These are phyloP conservation scores for Tagetes patula DNA, from an alignment of 129 eudicot genomes.

Conservation along the genomic window DNA sequence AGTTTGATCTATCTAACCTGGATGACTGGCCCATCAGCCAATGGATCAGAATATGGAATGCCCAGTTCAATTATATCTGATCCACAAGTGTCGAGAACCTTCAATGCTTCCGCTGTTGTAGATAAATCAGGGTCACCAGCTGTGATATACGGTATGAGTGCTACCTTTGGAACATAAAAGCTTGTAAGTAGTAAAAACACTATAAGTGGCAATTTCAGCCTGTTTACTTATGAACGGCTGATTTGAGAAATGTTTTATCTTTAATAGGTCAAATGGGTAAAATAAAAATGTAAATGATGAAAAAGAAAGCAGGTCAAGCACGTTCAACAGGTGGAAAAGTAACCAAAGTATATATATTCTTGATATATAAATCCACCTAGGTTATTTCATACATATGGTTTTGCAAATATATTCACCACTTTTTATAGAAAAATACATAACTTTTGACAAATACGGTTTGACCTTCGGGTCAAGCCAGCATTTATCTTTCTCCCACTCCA, in stretches of 20 bases:
- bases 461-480: background rate
- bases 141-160: slow-evolving; percentile 90
- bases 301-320: background rate
- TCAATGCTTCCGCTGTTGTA: slow-evolving; percentile 82
- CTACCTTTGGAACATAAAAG: slow-evolving; percentile 60
- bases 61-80: slow-evolving; percentile 91
- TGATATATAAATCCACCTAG: background rate
- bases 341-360: background rate
- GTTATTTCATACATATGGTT: background rate
- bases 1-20: slow-evolving; percentile 48
- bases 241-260: background rate
- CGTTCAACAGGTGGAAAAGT: background rate
- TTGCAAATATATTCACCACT: background rate
- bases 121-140: slow-evolving; percentile 96
- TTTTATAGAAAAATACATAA: background rate
- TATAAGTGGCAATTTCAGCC: background rate
- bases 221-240: background rate
- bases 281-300: background rate
- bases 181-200: slow-evolving; percentile 34
- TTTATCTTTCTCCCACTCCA: background rate
- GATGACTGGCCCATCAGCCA: slow-evolving; percentile 98
- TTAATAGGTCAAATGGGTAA: background rate
- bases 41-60: slow-evolving; percentile 91
- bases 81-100: slow-evolving; percentile 82
- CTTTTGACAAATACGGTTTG: background rate